These are phyloP conservation scores for Pseudohalonectria lignicola DNA, from an alignment of 2,329 filamentous ascomycete genomes.

Conservation along the genomic window DNA sequence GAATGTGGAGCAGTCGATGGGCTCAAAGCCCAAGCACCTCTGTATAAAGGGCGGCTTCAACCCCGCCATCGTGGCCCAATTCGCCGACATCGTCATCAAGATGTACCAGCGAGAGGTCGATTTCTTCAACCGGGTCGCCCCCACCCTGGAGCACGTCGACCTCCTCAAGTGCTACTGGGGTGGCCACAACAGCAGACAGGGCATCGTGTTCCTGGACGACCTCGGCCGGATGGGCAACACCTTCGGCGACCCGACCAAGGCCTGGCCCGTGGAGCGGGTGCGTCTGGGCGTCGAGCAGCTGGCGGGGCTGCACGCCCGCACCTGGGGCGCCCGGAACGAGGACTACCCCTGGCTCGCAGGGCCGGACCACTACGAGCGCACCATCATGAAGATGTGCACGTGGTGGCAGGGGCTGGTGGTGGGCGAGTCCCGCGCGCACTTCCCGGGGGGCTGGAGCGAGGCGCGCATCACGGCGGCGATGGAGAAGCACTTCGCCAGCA, in stretches of 20 bases:
- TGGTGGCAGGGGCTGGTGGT: slow-evolving; percentile 9
- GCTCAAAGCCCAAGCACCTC: slow-evolving; percentile 6
- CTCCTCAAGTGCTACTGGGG: slow-evolving; percentile 9
- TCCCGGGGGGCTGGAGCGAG: slow-evolving; percentile 8
- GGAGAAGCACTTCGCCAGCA: slow-evolving; percentile 17
- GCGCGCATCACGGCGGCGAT: slow-evolving; percentile 10
- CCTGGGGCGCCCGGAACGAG: slow-evolving; percentile 13
- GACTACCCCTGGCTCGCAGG: slow-evolving; percentile 18
- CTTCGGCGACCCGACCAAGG: slow-evolving; percentile 30
- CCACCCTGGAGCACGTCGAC: slow-evolving; percentile 10
- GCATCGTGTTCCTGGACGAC: slow-evolving; percentile 58
- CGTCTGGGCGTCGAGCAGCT: slow-evolving; percentile 19
- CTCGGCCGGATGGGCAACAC: slow-evolving; percentile 44
- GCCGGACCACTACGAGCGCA: slow-evolving; percentile 8
- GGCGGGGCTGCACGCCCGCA: slow-evolving; percentile 19
- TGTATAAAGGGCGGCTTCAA: slow-evolving; percentile 49
- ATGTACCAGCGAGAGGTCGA: slow-evolving; percentile 15
- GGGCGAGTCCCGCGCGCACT: slow-evolving; percentile 13
- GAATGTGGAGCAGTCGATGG: not conserved
- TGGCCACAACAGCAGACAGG: slow-evolving; percentile 25
- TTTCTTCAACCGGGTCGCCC: slow-evolving; percentile 10
- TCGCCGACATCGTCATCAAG: no score
- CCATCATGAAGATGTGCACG: slow-evolving; percentile 2
- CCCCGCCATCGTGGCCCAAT: slow-evolving; percentile 27
- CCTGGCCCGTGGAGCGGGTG: slow-evolving; percentile 8